Evolutionary conservation across 202 grass and related monocot genomes (phyloP), one percentile per base, ranked within the genome.

Genomic region (Schoenoplectus tabernaemontani): DNA sequence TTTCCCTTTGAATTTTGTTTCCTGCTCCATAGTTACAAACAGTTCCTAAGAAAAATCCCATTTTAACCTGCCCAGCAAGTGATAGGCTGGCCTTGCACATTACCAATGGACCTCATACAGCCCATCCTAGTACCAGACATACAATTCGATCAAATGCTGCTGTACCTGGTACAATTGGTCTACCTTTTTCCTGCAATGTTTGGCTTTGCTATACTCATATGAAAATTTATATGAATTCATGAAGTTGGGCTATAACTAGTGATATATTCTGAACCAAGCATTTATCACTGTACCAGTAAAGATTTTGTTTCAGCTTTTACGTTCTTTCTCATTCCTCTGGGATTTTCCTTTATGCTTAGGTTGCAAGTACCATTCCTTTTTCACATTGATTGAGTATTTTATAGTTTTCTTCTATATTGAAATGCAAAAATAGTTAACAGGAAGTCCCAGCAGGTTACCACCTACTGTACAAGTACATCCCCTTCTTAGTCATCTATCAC

Each of bases 11-110:
- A 73, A 32, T 73, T 44, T 33, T 73, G 68, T 24, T 2, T 73
- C 24, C 32, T 48, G 44, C 44, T 73, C 24, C 44, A 51, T 73
- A 73, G 69, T 51, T 73, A 51, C 43, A 53, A 73, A 73, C 22
- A 73, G 44, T 73, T 33, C 26, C 69, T 33, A 73, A 73, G 69
- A 73, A 73, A 73, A 51, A 32, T 73, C 24, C 69, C 24, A 73
- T 51, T 73, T 73, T 73, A 51, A 51, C 65, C 65, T 44, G 65
- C 65, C 65, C 65, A 69, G 39, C 65, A 12, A 44, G 44, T 73
- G 44, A 73, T 16, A 4, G 2, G 44, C 24, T 51, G 42, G 13
- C 46, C 69, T 51, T 26, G 46, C 24, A 73, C 44, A 73, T 13
- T 33, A 33, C 1, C 12, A 17, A 30, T 48, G 44, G 26, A 51